phyloP scores from a whole-genome alignment of 805 yeast genomes.

The Pichia heedii region DNA sequence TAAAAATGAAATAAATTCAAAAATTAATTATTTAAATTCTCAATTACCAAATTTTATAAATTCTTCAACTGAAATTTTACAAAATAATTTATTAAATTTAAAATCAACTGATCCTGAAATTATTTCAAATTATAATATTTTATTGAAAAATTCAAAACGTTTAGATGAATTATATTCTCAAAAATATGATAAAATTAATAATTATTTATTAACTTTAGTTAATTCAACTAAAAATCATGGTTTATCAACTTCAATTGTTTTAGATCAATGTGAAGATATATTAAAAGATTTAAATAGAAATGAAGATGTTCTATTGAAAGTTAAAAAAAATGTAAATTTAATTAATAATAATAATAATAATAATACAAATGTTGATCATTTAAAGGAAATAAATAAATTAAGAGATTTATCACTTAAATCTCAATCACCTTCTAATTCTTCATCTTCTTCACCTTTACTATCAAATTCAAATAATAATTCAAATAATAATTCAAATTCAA shows the following conservation, averaged over 20 bases:
- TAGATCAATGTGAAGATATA: conserved; percentile 39
- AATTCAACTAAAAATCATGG: conserved; percentile 39
- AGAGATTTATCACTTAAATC: conserved; percentile 9
- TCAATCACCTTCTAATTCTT: background rate
- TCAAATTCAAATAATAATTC: background rate
- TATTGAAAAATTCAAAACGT: conserved; percentile 37
- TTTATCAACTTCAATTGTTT: conserved; percentile 35
- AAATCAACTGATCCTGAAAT: conserved; percentile 40
- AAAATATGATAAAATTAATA: conserved; percentile 36
- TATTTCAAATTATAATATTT: conserved; percentile 38
- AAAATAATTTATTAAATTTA: conserved; percentile 30
- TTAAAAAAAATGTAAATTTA: no score
- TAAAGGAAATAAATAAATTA: conserved; percentile 9
- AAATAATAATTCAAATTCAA: background rate
- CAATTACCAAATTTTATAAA: conserved; percentile 31
- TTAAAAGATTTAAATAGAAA: conserved; percentile 27
- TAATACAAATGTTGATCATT: conserved; percentile 5
- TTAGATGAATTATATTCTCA: conserved; percentile 41
- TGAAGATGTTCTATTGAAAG: conserved; percentile 16
- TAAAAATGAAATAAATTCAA: conserved; percentile 37
- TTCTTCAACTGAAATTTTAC: conserved; percentile 28
- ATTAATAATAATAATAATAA: conserved; percentile 7
- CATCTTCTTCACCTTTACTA: background rate
- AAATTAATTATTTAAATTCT: conserved; percentile 31
- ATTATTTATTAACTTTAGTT: conserved; percentile 36